Evolutionary conservation across 495 filamentous ascomycete genomes (phyloP).

Genomic region (Trichocladium uniseriatum): DNA sequence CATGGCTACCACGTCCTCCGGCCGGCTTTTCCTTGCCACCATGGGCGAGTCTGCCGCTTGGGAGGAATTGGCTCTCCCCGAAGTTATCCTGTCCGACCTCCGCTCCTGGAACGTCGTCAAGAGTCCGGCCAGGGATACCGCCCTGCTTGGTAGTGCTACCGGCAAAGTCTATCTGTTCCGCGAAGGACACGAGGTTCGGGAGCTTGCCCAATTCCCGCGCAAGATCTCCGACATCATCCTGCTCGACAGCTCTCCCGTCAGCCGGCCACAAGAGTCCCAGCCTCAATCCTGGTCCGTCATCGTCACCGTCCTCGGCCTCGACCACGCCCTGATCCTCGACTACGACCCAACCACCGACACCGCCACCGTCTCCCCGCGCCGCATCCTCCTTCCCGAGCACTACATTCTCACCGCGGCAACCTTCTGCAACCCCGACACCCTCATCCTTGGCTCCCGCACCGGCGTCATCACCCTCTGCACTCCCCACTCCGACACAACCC

Average conservation of each 20-base stretch:
- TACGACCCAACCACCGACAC: slow-evolving; percentile 6
- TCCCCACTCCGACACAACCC: neutral
- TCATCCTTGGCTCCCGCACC: slow-evolving; percentile 60
- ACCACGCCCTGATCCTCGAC: slow-evolving; percentile 13
- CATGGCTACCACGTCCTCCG: slow-evolving; percentile 50
- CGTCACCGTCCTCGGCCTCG: slow-evolving; percentile 18
- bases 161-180: slow-evolving; percentile 45
- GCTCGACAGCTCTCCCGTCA: neutral
- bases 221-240: slow-evolving; percentile 48
- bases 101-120: slow-evolving; percentile 38
- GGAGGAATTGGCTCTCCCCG: slow-evolving; percentile 32
- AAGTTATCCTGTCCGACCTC: slow-evolving; percentile 23
- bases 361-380: neutral
- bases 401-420: slow-evolving; percentile 27
- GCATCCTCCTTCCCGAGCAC: slow-evolving; percentile 14
- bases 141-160: slow-evolving; percentile 44
- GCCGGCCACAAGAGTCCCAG: neutral
- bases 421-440: slow-evolving; percentile 29
- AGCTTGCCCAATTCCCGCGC: slow-evolving; percentile 26
- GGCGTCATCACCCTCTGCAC: slow-evolving; percentile 22
- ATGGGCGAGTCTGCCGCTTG: slow-evolving; percentile 27
- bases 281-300: slow-evolving; percentile 10
- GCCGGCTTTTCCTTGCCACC: slow-evolving; percentile 47
- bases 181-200: slow-evolving; percentile 18
- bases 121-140: slow-evolving; percentile 25